phyloP scores from a whole-genome alignment of 768 basidiomycete genomes.

The Candolleomyces aberdarensis region DNA sequence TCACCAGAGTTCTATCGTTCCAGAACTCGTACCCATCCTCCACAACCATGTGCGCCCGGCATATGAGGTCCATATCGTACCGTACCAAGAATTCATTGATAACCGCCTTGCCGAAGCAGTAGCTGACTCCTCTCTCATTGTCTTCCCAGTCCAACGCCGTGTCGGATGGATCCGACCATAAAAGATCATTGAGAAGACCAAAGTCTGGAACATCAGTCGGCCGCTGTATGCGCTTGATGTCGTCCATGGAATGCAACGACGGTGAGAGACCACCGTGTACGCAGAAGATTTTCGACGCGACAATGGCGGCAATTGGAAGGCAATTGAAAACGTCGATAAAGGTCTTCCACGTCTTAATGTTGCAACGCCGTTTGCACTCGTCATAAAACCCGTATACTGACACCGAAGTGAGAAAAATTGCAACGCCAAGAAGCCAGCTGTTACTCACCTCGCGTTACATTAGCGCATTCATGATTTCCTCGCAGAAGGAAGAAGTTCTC shows the following conservation, averaged over 20 bases:
- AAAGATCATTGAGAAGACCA: slow-evolving; percentile 91
- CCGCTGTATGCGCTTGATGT: slow-evolving; percentile 95
- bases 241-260: slow-evolving; percentile 93
- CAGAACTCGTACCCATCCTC: slow-evolving; percentile 99
- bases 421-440: slow-evolving; percentile 5
- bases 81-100: slow-evolving; percentile 94
- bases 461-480: slow-evolving; percentile 99
- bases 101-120: slow-evolving; percentile 97
- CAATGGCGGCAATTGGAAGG: slow-evolving; percentile 96
- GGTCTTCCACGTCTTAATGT: slow-evolving; percentile 99
- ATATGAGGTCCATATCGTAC: slow-evolving; percentile 99
- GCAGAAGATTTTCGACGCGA: slow-evolving; percentile 99
- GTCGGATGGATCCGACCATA: slow-evolving; percentile 99
- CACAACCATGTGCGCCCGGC: slow-evolving; percentile 99
- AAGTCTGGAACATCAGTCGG: slow-evolving; percentile 99
- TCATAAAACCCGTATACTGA: slow-evolving; percentile 99
- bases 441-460: slow-evolving; percentile 90
- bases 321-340: slow-evolving; percentile 99
- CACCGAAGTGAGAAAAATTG: slow-evolving; percentile 14
- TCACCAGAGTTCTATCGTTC: slow-evolving; percentile 97
- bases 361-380: slow-evolving; percentile 99
- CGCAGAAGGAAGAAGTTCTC: slow-evolving; percentile 98
- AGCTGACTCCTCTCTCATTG: slow-evolving; percentile 97
- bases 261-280: slow-evolving; percentile 96
- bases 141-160: slow-evolving; percentile 99